Conservation (phyloP, 352 stramenopile genomes). For the Bremia lactucae region DNA sequence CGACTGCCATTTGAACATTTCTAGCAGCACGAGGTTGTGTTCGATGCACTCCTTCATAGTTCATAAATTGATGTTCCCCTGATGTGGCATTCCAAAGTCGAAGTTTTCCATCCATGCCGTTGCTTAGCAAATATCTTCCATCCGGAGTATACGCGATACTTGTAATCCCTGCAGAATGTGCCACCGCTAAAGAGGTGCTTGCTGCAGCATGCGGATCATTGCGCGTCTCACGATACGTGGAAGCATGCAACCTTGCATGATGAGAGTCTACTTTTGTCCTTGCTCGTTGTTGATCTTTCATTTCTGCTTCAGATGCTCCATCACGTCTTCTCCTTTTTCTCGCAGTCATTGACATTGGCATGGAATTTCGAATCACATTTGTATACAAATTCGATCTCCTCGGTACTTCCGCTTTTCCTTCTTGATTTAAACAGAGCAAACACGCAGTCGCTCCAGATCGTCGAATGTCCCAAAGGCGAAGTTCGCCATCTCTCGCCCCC, state of each 20-base stretch:
- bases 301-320: constrained; percentile 14
- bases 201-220: constrained; percentile 51
- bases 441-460: constrained; percentile 74
- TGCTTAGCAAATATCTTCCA: constrained; percentile 51
- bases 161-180: constrained; percentile 43
- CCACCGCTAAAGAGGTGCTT: constrained; percentile 32
- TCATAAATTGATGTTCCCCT: constrained; percentile 58
- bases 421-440: constrained; percentile 67
- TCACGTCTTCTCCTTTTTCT: constrained; percentile 24
- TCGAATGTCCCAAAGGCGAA: constrained; percentile 83
- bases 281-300: constrained; percentile 14
- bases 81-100: constrained; percentile 51
- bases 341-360: constrained; percentile 15
- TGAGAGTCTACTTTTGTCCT: constrained; percentile 13
- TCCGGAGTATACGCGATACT: constrained; percentile 56
- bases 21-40: constrained; percentile 21
- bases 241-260: constrained; percentile 4
- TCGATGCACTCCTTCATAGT: constrained; percentile 37
- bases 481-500: constrained; percentile 44
- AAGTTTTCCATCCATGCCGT: constrained; percentile 44
- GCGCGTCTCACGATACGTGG: constrained; percentile 7
- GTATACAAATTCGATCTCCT: constrained; percentile 42
- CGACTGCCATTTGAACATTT: constrained; percentile 44
- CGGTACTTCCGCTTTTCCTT: constrained; percentile 39
- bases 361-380: constrained; percentile 30